Evolutionary conservation across 1,139 yeast species (phyloP), one percentile per base, ranked within the genome.

Genomic region (Candida neerlandica): DNA sequence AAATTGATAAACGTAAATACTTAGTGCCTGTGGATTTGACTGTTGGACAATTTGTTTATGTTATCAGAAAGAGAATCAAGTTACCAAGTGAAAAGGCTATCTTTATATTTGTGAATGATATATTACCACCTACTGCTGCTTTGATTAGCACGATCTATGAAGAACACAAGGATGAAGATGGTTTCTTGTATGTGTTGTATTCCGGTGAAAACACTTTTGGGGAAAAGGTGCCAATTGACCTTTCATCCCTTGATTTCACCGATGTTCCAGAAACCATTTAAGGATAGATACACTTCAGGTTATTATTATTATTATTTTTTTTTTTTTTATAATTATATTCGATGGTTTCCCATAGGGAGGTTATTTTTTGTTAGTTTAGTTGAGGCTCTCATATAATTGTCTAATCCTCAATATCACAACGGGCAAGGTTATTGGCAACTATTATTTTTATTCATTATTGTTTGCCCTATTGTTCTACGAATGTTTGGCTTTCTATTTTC

Each of bases 31-130:
- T 94, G 32, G 99, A 95, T 69, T 80, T 94, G 63, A 90, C 98
- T 0, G 97, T 94, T 53, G 99, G 99, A 35, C 99, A 94, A 70
- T 92, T 94, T 75, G 98, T 94, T 48, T 94, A 94, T 64, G 99
- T 94, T 53, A 90, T 94, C 62, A 86, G 99, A 71, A 91, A 92
- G 75, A 86, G 99, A 69, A 92, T 94, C 70, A 89, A 89, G 77
- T 81, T 94, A 57, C 96, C 97, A 43, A 89, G 97, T 40, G 99
- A 94, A 71, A 92, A 94, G 85, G 99, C 99, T 43, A 92, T 94
- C 58, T 94, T 94, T 70, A 91, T 94, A 59, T 94, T 94, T 70
- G 96, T 94, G 55, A 92, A 94, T 66, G 99, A 94, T 66, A 92
- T 94, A 52, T 80, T 94, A 61, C 99, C 99, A 19, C 98, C 98